Conservation (phyloP, 176 grass and related monocot genomes). For the Rhipidocladum racemiflorum region DNA sequence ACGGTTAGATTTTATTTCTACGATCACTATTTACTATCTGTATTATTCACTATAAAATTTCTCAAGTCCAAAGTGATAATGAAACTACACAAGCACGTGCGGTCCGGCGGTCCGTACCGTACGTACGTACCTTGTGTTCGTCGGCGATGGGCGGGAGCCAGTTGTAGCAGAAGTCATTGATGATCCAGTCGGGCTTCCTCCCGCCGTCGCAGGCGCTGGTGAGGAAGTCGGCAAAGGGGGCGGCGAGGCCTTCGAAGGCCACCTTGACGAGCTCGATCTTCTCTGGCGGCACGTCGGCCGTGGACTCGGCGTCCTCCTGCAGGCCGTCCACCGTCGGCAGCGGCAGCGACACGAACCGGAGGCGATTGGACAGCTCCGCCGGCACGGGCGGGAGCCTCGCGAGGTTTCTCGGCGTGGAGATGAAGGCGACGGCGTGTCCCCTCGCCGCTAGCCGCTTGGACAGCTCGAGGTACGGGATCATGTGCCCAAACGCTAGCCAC, state of each 20-base stretch:
- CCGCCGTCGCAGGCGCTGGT: neutral
- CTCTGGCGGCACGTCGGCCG: constrained; percentile 16
- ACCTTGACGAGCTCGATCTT: constrained; percentile 25
- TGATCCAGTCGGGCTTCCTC: constrained; percentile 35
- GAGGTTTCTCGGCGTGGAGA: constrained; percentile 59
- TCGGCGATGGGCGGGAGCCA: constrained; percentile 40
- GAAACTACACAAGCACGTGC: neutral
- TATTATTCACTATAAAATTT: no score
- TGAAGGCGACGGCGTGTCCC: constrained; percentile 45
- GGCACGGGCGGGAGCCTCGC: constrained; percentile 35
- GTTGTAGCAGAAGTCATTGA: constrained; percentile 39
- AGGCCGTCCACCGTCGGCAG: constrained; percentile 21
- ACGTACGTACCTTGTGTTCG: neutral
- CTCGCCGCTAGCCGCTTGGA: constrained; percentile 39
- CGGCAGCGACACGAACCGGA: constrained; percentile 23
- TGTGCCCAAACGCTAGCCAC: constrained; percentile 64
- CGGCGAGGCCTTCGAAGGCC: constrained; percentile 37
- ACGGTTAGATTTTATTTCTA: no score
- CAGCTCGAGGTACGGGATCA: constrained; percentile 47
- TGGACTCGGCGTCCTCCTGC: constrained; percentile 28
- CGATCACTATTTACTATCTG: no score
- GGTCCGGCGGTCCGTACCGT: no score
- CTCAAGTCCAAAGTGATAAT: neutral
- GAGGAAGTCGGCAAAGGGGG: neutral
- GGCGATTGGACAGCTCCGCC: neutral